These are phyloP conservation scores for Macroventuria anomochaeta DNA, from an alignment of 2,329 filamentous ascomycete genomes.

Conservation along the genomic window DNA sequence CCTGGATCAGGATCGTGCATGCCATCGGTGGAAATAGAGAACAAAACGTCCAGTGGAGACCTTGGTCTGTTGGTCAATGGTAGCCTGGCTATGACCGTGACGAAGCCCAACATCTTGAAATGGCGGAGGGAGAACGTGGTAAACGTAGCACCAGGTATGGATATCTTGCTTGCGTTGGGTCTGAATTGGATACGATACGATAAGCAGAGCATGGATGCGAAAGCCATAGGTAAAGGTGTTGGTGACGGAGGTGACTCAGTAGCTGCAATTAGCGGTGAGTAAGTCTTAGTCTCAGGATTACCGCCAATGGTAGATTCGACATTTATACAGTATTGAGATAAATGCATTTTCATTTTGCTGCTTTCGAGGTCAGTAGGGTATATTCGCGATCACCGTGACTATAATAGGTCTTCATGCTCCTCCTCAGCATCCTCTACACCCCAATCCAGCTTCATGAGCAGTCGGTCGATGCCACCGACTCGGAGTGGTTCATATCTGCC, in stretches of 20 bases:
- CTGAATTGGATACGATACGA: constrained; percentile 24
- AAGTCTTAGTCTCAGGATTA: no score
- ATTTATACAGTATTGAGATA: no score
- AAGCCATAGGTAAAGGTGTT: not conserved
- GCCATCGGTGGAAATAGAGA: constrained; percentile 10
- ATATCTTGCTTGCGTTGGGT: constrained; percentile 28
- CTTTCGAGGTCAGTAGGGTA: not conserved
- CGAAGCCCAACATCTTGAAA: not conserved
- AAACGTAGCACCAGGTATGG: constrained; percentile 30
- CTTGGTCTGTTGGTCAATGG: constrained; percentile 26
- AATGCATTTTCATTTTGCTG: not conserved
- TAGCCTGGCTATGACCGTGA: constrained; percentile 19
- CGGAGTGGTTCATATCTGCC: constrained; percentile 72
- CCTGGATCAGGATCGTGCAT: not conserved
- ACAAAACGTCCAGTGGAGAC: constrained; percentile 23
- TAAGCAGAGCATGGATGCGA: constrained; percentile 24
- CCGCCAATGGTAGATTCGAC: no score
- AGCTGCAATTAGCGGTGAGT: not conserved
- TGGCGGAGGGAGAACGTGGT: constrained; percentile 9
- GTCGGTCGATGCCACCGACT: constrained; percentile 78
- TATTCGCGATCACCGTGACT: not conserved
- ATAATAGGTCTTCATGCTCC: constrained; percentile 30
- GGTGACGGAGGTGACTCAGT: not conserved
- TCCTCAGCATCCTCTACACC: constrained; percentile 41
- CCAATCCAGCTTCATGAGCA: constrained; percentile 90